Evolutionary conservation across 768 basidiomycete genomes (phyloP).

Genomic region (Trametes villosa): DNA sequence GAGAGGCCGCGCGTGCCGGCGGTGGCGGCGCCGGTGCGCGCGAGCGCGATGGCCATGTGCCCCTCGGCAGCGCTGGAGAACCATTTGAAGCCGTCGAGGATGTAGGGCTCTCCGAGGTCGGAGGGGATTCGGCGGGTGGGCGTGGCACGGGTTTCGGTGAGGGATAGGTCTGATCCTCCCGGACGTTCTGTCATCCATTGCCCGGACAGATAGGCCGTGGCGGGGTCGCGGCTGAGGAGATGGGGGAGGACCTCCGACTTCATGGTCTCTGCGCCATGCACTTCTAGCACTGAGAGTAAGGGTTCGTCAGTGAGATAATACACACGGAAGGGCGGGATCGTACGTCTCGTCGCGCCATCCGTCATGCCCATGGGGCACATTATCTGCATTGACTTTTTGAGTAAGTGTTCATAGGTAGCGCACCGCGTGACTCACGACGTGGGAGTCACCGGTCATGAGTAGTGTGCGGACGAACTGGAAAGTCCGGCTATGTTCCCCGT

Average conservation of each 20-base stretch:
- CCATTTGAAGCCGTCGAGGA: constrained; percentile 76
- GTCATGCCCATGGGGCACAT: constrained; percentile 81
- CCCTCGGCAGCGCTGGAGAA: constrained; percentile 82
- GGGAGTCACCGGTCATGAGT: constrained; percentile 63
- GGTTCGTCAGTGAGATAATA: background rate
- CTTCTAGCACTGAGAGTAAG: constrained; percentile 47
- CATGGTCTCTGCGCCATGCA: constrained; percentile 62
- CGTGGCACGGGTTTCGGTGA: constrained; percentile 65
- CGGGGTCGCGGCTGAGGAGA: constrained; percentile 62
- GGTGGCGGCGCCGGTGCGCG: constrained; percentile 60
- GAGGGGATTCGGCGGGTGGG: constrained; percentile 37
- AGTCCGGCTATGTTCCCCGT: constrained; percentile 59
- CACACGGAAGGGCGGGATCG: background rate
- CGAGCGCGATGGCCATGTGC: constrained; percentile 69
- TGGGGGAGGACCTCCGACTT: constrained; percentile 59
- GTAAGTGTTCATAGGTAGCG: background rate
- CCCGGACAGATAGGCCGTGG: constrained; percentile 65
- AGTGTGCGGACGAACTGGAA: constrained; percentile 67
- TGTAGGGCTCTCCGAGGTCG: constrained; percentile 53
- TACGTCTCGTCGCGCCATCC: constrained; percentile 67
- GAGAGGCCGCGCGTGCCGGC: constrained; percentile 68
- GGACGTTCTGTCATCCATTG: constrained; percentile 89
- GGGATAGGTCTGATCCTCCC: constrained; percentile 74
- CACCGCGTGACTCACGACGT: constrained; percentile 48
- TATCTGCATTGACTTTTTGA: constrained; percentile 45